Conservation (phyloP, 129 eudicot species). For the Pseudognaphalium luteoalbum region DNA sequence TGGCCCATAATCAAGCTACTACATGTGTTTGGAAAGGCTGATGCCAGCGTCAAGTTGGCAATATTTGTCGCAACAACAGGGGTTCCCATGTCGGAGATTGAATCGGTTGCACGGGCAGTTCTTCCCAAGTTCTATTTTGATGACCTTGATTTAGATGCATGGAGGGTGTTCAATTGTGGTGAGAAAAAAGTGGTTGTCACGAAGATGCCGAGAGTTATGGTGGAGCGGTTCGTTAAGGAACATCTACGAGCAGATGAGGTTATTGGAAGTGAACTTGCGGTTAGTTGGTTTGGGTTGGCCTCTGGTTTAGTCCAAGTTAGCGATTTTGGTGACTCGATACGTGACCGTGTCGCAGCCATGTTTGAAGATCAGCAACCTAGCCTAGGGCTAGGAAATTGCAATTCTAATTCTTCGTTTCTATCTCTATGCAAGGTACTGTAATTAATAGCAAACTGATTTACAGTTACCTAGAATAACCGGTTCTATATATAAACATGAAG, state of each 20-base stretch:
- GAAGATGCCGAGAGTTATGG: conserved; percentile 69
- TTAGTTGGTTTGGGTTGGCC: conserved; percentile 62
- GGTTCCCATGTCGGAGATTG: conserved; percentile 62
- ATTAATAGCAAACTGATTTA: not conserved
- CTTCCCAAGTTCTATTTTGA: conserved; percentile 77
- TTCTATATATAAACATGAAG: not conserved
- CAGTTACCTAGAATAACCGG: not conserved
- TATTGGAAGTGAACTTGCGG: conserved; percentile 63
- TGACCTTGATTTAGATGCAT: conserved; percentile 67
- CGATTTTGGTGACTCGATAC: conserved; percentile 37
- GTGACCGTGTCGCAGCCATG: conserved; percentile 31
- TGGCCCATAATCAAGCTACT: conserved; percentile 70
- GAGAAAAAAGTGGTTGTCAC: conserved; percentile 71
- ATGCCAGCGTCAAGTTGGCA: conserved; percentile 48
- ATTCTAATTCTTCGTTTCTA: conserved; percentile 39
- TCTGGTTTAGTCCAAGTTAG: conserved; percentile 51
- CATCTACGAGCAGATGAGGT: conserved; percentile 74
- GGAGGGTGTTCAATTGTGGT: conserved; percentile 58
- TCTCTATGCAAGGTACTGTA: conserved; percentile 58
- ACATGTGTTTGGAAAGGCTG: conserved; percentile 33
- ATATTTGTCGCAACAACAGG: conserved; percentile 67
- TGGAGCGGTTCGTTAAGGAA: conserved; percentile 71
- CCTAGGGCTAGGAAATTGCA: conserved; percentile 48
- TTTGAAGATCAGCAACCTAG: conserved; percentile 51
- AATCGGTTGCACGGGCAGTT: conserved; percentile 78